Percentiles rank a stretch among this genome's conserved stretches.
These are phyloP conservation scores for Trebouxia sp. DNA, from an alignment of 139 green algal genomes.

Conservation along the genomic window DNA sequence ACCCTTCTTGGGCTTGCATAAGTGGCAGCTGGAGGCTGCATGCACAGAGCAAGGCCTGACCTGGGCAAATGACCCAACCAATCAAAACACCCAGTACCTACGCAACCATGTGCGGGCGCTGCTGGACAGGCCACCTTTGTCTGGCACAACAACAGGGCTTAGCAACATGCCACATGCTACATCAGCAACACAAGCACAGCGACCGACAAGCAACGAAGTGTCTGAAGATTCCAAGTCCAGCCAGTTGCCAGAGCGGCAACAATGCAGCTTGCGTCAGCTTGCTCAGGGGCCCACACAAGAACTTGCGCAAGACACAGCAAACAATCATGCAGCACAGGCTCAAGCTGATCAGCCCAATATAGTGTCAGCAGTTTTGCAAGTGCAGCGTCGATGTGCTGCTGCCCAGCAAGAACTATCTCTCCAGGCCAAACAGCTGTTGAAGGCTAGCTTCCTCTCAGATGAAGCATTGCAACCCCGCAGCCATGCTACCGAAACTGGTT, in stretches of 20 bases:
- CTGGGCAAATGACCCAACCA: constrained; percentile 31
- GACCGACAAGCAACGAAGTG: background rate
- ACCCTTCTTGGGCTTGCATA: background rate
- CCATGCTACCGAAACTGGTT: too few relatives aligned
- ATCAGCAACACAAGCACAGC: background rate
- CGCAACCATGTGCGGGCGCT: constrained; percentile 25
- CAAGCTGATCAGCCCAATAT: too few relatives aligned
- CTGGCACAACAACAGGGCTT: too few relatives aligned
- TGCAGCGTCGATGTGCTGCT: constrained; percentile 6
- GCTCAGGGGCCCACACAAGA: too few relatives aligned
- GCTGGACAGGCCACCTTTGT: background rate
- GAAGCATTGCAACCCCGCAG: too few relatives aligned
- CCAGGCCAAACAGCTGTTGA: background rate
- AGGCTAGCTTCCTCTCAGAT: background rate
- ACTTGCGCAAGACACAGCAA: too few relatives aligned
- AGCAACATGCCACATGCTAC: too few relatives aligned
- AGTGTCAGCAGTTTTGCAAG: background rate
- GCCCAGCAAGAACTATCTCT: background rate
- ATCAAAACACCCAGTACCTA: background rate
- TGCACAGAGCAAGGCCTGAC: constrained; percentile 8
- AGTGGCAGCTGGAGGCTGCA: constrained; percentile 1
- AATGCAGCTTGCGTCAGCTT: too few relatives aligned
- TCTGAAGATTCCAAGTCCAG: background rate
- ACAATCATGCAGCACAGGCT: too few relatives aligned
- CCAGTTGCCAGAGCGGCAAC: too few relatives aligned